Conservation (phyloP, 768 basidiomycete genomes). For the Xerocomellus chrysenteron region DNA sequence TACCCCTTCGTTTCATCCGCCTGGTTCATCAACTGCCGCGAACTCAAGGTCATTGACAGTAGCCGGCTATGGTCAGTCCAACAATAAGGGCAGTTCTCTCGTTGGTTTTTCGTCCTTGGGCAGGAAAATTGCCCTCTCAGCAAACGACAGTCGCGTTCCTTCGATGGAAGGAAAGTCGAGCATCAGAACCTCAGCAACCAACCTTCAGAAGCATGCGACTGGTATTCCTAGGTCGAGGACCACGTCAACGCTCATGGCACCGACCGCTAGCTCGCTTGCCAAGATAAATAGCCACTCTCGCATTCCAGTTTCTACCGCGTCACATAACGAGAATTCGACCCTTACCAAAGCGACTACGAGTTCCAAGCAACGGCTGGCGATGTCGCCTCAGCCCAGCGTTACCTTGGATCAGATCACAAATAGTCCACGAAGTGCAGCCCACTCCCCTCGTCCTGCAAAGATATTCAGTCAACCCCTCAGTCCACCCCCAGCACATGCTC, state of each 20-base stretch:
- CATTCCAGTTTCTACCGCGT: constrained; percentile 20
- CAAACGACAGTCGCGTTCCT: constrained; percentile 19
- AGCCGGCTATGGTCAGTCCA: constrained; percentile 16
- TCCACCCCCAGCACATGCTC: constrained; percentile 24
- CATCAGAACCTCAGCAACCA: constrained; percentile 4
- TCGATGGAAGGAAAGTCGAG: constrained; percentile 33
- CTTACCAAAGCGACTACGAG: constrained; percentile 7
- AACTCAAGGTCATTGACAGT: constrained; percentile 16
- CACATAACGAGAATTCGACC: constrained; percentile 15
- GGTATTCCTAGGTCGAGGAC: constrained; percentile 27
- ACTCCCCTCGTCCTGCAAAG: constrained; percentile 20
- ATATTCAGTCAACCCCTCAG: constrained; percentile 58
- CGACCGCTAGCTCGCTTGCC: constrained; percentile 76
- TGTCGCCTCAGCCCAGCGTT: constrained; percentile 14
- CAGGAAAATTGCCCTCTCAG: constrained; percentile 30
- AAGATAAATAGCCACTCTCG: constrained; percentile 40
- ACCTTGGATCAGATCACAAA: constrained; percentile 37
- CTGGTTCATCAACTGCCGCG: constrained; percentile 12
- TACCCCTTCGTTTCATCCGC: constrained; percentile 15
- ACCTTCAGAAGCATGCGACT: constrained; percentile 6
- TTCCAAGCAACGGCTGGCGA: constrained; percentile 13
- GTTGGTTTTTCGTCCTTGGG: constrained; percentile 41
- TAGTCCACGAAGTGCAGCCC: constrained; percentile 24
- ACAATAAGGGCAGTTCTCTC: constrained; percentile 16
- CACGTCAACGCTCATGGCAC: constrained; percentile 60